phyloP scores from a whole-genome alignment of 2,329 filamentous ascomycete species.

The Phialophora macrospora region DNA sequence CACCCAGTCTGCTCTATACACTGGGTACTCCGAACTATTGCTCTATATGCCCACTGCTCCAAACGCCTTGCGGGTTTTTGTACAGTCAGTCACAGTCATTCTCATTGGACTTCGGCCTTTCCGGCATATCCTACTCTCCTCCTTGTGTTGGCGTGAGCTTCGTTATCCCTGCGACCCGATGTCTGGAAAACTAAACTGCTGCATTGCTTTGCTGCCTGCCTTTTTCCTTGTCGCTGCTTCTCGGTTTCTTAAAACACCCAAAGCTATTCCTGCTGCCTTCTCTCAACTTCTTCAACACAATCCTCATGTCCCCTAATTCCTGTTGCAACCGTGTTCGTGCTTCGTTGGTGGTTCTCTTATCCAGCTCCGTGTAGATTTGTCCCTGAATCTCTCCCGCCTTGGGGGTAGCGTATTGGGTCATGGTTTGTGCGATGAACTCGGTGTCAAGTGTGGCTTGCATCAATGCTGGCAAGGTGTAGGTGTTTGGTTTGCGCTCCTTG shows the following conservation, averaged over 20 bases:
- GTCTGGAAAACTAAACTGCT: not conserved
- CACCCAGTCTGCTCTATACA: not conserved
- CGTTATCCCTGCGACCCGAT: not conserved
- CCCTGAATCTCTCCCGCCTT: conserved; percentile 79
- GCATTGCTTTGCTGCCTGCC: conserved; percentile 20
- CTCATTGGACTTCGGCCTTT: too few relatives aligned
- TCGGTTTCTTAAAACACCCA: conserved; percentile 76
- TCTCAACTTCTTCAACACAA: conserved; percentile 79
- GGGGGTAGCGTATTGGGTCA: conserved; percentile 87
- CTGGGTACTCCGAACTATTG: not conserved
- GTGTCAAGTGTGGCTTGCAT: conserved; percentile 98
- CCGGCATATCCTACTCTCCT: not conserved
- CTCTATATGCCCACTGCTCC: not conserved
- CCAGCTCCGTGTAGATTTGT: conserved; percentile 89
- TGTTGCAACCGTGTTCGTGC: conserved; percentile 78
- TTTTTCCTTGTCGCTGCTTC: conserved; percentile 43
- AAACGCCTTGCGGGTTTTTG: not conserved
- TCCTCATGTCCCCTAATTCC: conserved; percentile 88
- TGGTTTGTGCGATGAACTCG: conserved; percentile 93
- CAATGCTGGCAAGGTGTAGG: conserved; percentile 77
- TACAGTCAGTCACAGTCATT: not conserved
- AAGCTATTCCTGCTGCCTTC: conserved; percentile 86
- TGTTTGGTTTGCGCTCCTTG: conserved; percentile 58
- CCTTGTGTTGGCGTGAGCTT: not conserved
- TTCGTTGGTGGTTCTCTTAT: conserved; percentile 85